Conservation (phyloP, 2,329 filamentous ascomycete genomes). For the Epichloe sp. region DNA sequence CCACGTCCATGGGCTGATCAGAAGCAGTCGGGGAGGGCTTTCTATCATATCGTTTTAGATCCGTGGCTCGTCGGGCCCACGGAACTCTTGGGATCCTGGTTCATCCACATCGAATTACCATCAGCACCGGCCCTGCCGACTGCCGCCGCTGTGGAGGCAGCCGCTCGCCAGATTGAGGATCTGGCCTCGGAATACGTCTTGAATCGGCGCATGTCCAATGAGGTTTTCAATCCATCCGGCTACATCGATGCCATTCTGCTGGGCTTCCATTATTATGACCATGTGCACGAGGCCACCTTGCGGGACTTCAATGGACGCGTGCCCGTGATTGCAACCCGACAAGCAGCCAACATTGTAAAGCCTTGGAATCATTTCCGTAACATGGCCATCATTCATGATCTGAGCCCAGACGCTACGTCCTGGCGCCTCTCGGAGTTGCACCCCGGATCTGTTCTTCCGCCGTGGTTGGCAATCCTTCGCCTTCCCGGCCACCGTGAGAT, state of each 20-base stretch:
- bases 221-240: conserved; percentile 7
- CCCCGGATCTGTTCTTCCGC: conserved; percentile 2
- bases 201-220: conserved; percentile 6
- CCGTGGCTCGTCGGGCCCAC: conserved; percentile 20
- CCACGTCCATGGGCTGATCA: conserved; percentile 15
- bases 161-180: conserved; percentile 6
- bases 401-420: background rate
- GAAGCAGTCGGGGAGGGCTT: conserved; percentile 10
- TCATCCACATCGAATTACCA: conserved; percentile 11
- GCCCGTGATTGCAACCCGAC: conserved; percentile 6
- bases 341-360: conserved; percentile 6
- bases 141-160: conserved; percentile 5
- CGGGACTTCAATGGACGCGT: conserved; percentile 4
- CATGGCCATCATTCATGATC: conserved; percentile 3
- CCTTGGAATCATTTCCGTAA: conserved; percentile 7
- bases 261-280: conserved; percentile 6
- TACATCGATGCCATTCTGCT: conserved; percentile 7
- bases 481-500: conserved; percentile 8
- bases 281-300: conserved; percentile 7
- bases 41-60: conserved; percentile 20
- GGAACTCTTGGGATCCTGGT: conserved; percentile 9
- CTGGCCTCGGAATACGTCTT: conserved; percentile 6
- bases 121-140: conserved; percentile 5
- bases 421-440: conserved; percentile 4
- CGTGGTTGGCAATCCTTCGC: conserved; percentile 6